phyloP scores from a whole-genome alignment of 345 rosid genomes.

The Erysimum cheiranthoides region DNA sequence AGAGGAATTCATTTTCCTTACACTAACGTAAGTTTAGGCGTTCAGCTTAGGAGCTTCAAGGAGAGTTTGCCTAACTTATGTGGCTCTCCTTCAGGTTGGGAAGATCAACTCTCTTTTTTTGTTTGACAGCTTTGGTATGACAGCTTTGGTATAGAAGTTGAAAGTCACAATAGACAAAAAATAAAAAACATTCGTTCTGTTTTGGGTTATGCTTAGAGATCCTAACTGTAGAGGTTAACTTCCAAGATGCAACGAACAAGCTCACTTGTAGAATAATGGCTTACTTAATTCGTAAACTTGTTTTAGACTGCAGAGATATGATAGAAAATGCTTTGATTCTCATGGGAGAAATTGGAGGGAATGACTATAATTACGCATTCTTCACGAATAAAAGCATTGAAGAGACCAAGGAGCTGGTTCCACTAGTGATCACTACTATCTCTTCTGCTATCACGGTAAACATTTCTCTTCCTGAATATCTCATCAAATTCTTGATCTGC shows the following conservation, averaged over 20 bases:
- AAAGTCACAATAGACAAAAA: neutral
- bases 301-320: constrained; percentile 39
- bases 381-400: constrained; percentile 9
- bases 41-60: constrained; percentile 52
- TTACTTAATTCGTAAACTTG: neutral
- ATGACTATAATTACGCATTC: constrained; percentile 50
- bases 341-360: constrained; percentile 68
- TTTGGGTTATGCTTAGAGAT: constrained; percentile 17
- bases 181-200: neutral
- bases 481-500: neutral
- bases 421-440: constrained; percentile 45
- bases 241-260: neutral
- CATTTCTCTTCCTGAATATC: neutral
- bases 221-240: neutral
- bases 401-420: constrained; percentile 47
- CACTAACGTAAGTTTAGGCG: constrained; percentile 45
- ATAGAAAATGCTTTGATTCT: constrained; percentile 50
- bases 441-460: constrained; percentile 50
- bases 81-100: constrained; percentile 40
- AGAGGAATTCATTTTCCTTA: constrained; percentile 36
- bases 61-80: constrained; percentile 45
- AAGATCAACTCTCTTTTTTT: neutral
- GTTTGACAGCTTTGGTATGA: neutral
- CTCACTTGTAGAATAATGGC: neutral
- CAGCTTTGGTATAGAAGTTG: neutral